Evolutionary conservation across 495 filamentous ascomycete species (phyloP).

Genomic region (Penicillium antarcticum): DNA sequence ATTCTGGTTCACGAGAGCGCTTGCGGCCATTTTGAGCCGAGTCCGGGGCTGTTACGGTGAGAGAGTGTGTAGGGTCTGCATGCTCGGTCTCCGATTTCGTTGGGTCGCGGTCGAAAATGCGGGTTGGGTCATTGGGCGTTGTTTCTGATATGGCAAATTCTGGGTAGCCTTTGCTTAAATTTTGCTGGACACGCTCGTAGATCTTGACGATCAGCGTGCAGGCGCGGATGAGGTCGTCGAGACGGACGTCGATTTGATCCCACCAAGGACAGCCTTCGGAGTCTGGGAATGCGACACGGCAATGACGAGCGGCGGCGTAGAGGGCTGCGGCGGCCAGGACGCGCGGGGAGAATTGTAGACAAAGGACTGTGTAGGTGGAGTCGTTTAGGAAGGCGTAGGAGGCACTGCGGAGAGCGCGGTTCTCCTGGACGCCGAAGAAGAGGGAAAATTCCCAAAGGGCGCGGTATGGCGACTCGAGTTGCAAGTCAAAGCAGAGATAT

Average conservation of each 20-base stretch:
- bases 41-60: slow-evolving; percentile 18
- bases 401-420: slow-evolving; percentile 73
- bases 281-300: slow-evolving; percentile 66
- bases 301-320: slow-evolving; percentile 76
- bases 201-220: slow-evolving; percentile 69
- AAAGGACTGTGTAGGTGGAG: slow-evolving; percentile 74
- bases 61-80: slow-evolving; percentile 4
- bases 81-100: slow-evolving; percentile 7
- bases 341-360: slow-evolving; percentile 72
- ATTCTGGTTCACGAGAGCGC: slow-evolving; percentile 43
- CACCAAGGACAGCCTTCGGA: slow-evolving; percentile 80
- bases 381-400: slow-evolving; percentile 94
- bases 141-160: slow-evolving; percentile 22
- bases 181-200: slow-evolving; percentile 62
- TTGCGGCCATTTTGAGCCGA: slow-evolving; percentile 33
- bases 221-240: slow-evolving; percentile 61
- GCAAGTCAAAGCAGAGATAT: slow-evolving; percentile 88
- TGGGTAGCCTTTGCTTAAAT: slow-evolving; percentile 42
- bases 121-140: slow-evolving; percentile 31
- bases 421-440: slow-evolving; percentile 64
- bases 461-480: slow-evolving; percentile 79
- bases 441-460: slow-evolving; percentile 74
- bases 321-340: slow-evolving; percentile 83
- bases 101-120: slow-evolving; percentile 22
- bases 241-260: slow-evolving; percentile 62